These are phyloP conservation scores for Solanum pimpinellifolium DNA, from an alignment of 257 asterid genomes.

Conservation along the genomic window DNA sequence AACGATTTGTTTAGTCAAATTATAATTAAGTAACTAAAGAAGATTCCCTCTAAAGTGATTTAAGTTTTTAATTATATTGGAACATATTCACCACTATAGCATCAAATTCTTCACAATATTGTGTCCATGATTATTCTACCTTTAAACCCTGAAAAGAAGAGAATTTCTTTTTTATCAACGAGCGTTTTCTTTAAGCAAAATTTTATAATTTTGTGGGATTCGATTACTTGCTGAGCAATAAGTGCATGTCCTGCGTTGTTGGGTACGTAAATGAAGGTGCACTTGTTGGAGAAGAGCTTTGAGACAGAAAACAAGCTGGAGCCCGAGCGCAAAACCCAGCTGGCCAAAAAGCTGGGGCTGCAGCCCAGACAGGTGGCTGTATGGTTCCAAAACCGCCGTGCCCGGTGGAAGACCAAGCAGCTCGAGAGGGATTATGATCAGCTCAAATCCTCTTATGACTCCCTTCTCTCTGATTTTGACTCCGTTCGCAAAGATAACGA, in stretches of 20 bases:
- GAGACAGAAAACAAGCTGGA: slow-evolving; percentile 96
- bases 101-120: neutral
- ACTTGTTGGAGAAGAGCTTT: slow-evolving; percentile 89
- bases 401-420: slow-evolving; percentile 96
- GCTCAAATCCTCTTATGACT: slow-evolving; percentile 75
- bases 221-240: neutral
- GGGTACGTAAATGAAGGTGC: slow-evolving; percentile 40
- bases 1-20: neutral
- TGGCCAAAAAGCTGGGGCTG: slow-evolving; percentile 82
- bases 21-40: neutral
- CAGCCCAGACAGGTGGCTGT: slow-evolving; percentile 99
- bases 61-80: neutral
- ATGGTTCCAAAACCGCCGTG: slow-evolving; percentile 99
- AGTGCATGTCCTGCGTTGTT: neutral
- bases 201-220: neutral
- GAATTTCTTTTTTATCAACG: neutral
- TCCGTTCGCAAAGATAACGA: slow-evolving; percentile 66
- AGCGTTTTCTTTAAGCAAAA: neutral
- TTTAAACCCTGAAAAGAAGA: neutral
- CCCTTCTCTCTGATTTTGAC: slow-evolving; percentile 65
- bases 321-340: slow-evolving; percentile 86
- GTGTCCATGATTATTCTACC: neutral
- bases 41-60: neutral
- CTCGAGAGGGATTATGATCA: slow-evolving; percentile 87
- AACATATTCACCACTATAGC: neutral